Conservation (phyloP, 2,329 filamentous ascomycete species). For the Pseudodiploospora longispora region DNA sequence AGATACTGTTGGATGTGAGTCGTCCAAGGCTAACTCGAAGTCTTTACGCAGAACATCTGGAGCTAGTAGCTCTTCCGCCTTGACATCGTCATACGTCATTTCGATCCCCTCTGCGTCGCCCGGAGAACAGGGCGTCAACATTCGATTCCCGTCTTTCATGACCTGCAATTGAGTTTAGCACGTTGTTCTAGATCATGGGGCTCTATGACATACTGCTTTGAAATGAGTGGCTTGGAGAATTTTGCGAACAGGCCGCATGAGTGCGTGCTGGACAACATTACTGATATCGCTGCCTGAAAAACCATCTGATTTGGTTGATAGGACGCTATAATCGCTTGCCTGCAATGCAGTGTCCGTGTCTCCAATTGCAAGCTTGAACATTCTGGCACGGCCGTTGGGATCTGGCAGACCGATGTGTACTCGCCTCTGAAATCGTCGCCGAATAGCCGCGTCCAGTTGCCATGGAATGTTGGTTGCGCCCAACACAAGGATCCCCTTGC, state of each 20-base stretch:
- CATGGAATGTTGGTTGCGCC: conserved; percentile 98
- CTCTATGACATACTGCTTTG: conserved; percentile 61
- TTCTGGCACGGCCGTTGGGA: conserved; percentile 73
- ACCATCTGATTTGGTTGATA: conserved; percentile 79
- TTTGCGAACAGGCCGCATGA: conserved; percentile 96
- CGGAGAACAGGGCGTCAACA: conserved; percentile 85
- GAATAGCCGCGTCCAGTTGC: conserved; percentile 94
- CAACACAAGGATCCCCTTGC: conserved; percentile 84
- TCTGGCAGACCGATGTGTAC: conserved; percentile 95
- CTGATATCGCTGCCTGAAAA: conserved; percentile 95
- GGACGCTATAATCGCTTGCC: conserved; percentile 65
- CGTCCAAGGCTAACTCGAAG: conserved; percentile 86
- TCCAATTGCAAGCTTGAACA: conserved; percentile 95
- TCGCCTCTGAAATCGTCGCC: conserved; percentile 88
- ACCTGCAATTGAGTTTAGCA: conserved; percentile 41
- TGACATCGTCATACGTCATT: conserved; percentile 88
- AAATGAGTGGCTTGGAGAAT: conserved; percentile 98
- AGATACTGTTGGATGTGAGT: conserved; percentile 83
- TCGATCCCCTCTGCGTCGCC: conserved; percentile 79
- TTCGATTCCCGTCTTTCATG: conserved; percentile 56
- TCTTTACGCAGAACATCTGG: conserved; percentile 83
- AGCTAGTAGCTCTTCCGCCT: conserved; percentile 76
- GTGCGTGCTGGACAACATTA: conserved; percentile 89
- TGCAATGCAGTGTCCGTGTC: conserved; percentile 81
- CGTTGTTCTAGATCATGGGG: background rate